phyloP scores from a whole-genome alignment of 495 filamentous ascomycete genomes.

The Daldinia vernicosa region DNA sequence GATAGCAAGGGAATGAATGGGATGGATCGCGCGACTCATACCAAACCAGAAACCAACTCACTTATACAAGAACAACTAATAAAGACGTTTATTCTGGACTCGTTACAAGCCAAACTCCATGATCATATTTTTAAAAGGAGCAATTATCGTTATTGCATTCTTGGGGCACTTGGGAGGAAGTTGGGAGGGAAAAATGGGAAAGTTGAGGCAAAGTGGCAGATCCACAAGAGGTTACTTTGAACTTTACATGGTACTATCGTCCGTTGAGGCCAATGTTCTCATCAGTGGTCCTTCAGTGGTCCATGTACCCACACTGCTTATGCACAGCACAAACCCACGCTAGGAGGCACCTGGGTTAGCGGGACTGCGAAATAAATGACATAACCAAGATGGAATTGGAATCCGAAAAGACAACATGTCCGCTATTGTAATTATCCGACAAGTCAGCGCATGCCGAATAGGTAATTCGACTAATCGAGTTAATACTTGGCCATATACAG shows the following conservation, averaged over 20 bases:
- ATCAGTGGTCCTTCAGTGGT: no score
- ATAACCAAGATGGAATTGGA: conserved; percentile 26
- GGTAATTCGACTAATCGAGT: conserved; percentile 26
- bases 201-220: conserved; percentile 43
- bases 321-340: conserved; percentile 25
- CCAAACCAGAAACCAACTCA: conserved; percentile 28
- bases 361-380: conserved; percentile 31
- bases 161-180: conserved; percentile 6
- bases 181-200: conserved; percentile 22
- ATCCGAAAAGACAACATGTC: conserved; percentile 13
- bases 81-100: conserved; percentile 24
- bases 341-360: conserved; percentile 27
- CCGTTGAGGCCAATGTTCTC: conserved; percentile 25
- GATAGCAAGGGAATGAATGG: conserved; percentile 5
- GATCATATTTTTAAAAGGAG: conserved; percentile 17
- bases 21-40: conserved; percentile 16
- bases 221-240: conserved; percentile 34
- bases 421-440: conserved; percentile 29
- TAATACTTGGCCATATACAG: not conserved
- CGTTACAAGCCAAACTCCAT: conserved; percentile 40
- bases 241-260: conserved; percentile 13
- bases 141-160: conserved; percentile 27
- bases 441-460: conserved; percentile 29
- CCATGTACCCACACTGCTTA: conserved; percentile 13
- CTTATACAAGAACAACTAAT: conserved; percentile 45